Percentiles rank a stretch among this genome's conserved stretches.
Conservation (phyloP, 75 land plant genomes). For the Ceratopteris richardii region DNA sequence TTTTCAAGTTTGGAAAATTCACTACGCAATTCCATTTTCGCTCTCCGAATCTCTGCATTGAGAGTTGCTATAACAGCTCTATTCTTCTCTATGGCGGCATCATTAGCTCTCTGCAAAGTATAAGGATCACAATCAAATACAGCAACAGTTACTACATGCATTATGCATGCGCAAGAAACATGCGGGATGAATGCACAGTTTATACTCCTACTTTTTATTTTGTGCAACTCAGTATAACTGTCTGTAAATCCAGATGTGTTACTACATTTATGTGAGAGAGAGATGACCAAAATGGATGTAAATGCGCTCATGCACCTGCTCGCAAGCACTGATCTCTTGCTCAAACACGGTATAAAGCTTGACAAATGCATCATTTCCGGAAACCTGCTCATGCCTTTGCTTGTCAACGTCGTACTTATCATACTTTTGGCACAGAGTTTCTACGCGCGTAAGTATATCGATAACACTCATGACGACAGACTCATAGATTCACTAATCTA, state of each 20-base stretch:
- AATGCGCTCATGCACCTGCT: too few species aligned
- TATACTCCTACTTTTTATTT: too few species aligned
- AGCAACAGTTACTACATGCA: too few species aligned
- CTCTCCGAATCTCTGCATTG: slow-evolving; percentile 10
- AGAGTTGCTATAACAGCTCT: slow-evolving; percentile 11
- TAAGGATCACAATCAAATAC: too few species aligned
- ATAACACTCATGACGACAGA: slow-evolving; percentile 9
- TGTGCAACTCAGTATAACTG: too few species aligned
- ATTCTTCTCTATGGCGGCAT: slow-evolving; percentile 11
- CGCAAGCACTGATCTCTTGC: not conserved
- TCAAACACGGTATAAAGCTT: slow-evolving; percentile 9
- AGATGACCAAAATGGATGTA: too few species aligned
- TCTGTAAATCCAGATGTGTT: too few species aligned
- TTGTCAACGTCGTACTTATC: slow-evolving; percentile 12
- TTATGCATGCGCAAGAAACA: too few species aligned
- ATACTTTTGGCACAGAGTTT: slow-evolving; percentile 12
- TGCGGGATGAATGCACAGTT: too few species aligned
- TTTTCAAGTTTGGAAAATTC: slow-evolving; percentile 9
- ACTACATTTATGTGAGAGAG: too few species aligned
- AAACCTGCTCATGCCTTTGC: slow-evolving; percentile 2
- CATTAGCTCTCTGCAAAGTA: slow-evolving; percentile 5
- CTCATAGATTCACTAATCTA: too few species aligned
- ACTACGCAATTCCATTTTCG: slow-evolving; percentile 2
- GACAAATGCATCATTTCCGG: slow-evolving; percentile 2
- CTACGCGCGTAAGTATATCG: slow-evolving; percentile 11